A percentile compares a stretch with the other conserved stretches of the same genome.
phyloP scores from a whole-genome alignment of 768 basidiomycete species.

The Sporobolomyces phaffii region DNA sequence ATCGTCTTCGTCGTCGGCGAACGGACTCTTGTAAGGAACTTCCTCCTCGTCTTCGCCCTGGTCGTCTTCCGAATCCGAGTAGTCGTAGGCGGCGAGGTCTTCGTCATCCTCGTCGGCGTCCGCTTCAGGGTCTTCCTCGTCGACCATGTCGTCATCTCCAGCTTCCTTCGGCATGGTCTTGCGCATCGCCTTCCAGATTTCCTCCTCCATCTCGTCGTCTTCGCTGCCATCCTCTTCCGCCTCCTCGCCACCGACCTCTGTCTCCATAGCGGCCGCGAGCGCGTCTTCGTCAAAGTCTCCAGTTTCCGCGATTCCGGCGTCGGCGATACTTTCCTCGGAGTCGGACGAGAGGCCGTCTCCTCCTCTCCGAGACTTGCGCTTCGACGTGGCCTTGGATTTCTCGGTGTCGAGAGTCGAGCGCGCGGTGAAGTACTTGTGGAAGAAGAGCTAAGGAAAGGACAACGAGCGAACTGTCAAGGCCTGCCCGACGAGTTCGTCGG shows the following conservation, averaged over 20 bases:
- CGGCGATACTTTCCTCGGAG: constrained; percentile 20
- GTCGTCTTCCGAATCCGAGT: constrained; percentile 28
- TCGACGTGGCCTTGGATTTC: constrained; percentile 31
- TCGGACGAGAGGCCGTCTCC: constrained; percentile 20
- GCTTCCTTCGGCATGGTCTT: constrained; percentile 32
- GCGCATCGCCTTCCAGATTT: constrained; percentile 42
- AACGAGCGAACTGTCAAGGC: too few species aligned
- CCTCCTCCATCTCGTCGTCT: constrained; percentile 37
- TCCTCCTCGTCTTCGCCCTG: constrained; percentile 14
- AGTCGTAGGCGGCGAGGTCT: constrained; percentile 26
- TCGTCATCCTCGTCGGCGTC: constrained; percentile 32
- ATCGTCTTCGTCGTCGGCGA: constrained; percentile 38
- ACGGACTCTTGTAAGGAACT: constrained; percentile 32
- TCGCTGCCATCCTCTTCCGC: constrained; percentile 31
- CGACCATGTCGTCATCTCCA: constrained; percentile 26
- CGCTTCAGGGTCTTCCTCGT: background rate
- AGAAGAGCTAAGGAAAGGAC: constrained; percentile 63
- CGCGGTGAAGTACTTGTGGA: constrained; percentile 76
- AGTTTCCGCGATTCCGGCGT: constrained; percentile 16
- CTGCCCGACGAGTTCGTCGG: too few species aligned
- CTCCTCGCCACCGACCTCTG: background rate
- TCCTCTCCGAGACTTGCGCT: constrained; percentile 31
- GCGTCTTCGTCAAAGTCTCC: constrained; percentile 16
- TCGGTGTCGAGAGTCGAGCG: constrained; percentile 58
- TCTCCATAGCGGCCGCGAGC: constrained; percentile 15